These are phyloP conservation scores for Pleurotus ostreatus DNA, from an alignment of 768 basidiomycete genomes.

Conservation along the genomic window DNA sequence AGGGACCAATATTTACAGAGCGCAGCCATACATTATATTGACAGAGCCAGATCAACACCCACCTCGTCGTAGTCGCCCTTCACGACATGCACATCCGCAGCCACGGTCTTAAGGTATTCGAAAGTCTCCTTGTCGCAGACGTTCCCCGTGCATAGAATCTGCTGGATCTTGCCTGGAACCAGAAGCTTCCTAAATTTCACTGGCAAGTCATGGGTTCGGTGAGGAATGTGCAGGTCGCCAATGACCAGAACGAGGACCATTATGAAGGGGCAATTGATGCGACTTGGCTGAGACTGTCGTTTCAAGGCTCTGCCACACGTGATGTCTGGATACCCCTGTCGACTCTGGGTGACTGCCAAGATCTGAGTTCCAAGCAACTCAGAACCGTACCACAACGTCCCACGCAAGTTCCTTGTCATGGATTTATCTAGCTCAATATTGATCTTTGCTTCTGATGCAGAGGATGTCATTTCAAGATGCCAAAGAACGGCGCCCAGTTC, in stretches of 20 bases:
- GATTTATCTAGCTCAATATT: no score
- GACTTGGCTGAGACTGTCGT: no score
- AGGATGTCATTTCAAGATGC: no score
- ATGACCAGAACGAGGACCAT: slow-evolving; percentile 97
- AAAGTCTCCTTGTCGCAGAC: slow-evolving; percentile 97
- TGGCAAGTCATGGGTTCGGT: slow-evolving; percentile 85
- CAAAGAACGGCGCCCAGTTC: no score
- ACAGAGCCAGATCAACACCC: slow-evolving; percentile 15
- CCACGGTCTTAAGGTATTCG: slow-evolving; percentile 93
- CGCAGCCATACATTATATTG: not conserved
- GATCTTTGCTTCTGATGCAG: no score
- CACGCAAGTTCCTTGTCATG: no score
- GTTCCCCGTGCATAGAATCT: slow-evolving; percentile 96
- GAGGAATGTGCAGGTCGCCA: slow-evolving; percentile 96
- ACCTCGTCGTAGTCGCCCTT: slow-evolving; percentile 97
- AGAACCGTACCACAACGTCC: no score
- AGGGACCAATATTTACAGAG: no score
- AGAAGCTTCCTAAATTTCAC: slow-evolving; percentile 96
- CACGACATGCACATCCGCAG: slow-evolving; percentile 88
- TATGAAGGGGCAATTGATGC: slow-evolving; percentile 1
- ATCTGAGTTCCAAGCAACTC: no score
- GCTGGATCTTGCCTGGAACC: slow-evolving; percentile 94
- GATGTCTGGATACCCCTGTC: no score
- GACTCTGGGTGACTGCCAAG: no score
- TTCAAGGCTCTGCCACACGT: no score